These are phyloP conservation scores for Flueggea neowawraea DNA, from an alignment of 441 rosid species.

Conservation along the genomic window DNA sequence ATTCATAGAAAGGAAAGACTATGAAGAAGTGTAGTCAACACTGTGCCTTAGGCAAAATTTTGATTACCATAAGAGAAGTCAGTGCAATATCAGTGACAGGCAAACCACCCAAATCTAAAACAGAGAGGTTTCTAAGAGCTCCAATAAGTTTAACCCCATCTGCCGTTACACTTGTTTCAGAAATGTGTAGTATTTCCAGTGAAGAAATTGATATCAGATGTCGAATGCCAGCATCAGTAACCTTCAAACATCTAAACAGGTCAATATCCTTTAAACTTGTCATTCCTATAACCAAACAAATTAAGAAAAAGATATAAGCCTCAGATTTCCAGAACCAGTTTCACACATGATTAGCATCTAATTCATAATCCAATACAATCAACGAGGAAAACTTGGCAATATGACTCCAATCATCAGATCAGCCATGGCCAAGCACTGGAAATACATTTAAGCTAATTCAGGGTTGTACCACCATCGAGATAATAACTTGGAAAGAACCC, in stretches of 20 bases:
- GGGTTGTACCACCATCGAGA: too few species aligned
- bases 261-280: conserved; percentile 68
- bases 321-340: conserved; percentile 3
- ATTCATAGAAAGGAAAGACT: too few species aligned
- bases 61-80: conserved; percentile 65
- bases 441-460: too few species aligned
- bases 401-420: too few species aligned
- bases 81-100: conserved; percentile 69
- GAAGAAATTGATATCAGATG: conserved; percentile 65
- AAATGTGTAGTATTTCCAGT: conserved; percentile 55
- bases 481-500: not conserved
- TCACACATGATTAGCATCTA: not conserved
- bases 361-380: not conserved
- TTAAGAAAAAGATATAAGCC: conserved; percentile 5
- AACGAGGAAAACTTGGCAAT: too few species aligned
- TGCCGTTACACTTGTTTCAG: conserved; percentile 64
- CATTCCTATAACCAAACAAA: conserved; percentile 46
- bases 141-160: conserved; percentile 66
- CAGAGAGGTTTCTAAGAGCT: conserved; percentile 55
- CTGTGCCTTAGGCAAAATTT: not conserved
- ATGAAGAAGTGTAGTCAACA: not conserved
- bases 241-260: conserved; percentile 78
- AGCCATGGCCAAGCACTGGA: too few species aligned
- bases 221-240: conserved; percentile 60
- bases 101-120: conserved; percentile 80